A percentile compares a stretch with the other conserved stretches of the same genome.
phyloP scores from a whole-genome alignment of 305 asterid genomes.

The Fraxinus platypoda region DNA sequence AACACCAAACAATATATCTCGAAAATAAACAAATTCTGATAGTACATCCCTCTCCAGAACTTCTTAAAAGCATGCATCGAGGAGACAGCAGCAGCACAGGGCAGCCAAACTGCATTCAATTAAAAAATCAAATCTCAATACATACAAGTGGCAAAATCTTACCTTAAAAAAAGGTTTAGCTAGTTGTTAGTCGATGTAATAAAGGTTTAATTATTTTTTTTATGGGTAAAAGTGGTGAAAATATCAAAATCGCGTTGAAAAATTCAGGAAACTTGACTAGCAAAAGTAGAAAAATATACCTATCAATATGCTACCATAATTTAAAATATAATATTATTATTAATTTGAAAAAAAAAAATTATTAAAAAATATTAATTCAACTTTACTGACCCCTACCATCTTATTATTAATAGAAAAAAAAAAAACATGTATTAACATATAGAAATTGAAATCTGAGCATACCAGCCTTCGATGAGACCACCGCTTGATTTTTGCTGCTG shows the following conservation, averaged over 20 bases:
- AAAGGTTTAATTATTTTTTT: no score
- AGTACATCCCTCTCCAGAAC: not conserved
- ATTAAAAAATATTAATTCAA: no score
- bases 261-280: no score
- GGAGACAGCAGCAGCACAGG: conserved; percentile 50
- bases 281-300: no score
- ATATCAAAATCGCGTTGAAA: no score
- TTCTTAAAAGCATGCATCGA: conserved; percentile 44
- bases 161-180: not conserved
- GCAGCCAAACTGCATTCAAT: conserved; percentile 41
- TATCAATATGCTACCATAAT: not conserved
- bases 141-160: not conserved
- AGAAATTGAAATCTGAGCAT: not conserved
- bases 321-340: no score
- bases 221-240: no score
- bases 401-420: no score
- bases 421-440: not conserved
- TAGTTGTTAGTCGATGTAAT: no score
- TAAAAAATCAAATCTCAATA: not conserved
- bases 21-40: not conserved
- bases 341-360: no score
- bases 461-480: conserved; percentile 76
- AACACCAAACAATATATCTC: not conserved
- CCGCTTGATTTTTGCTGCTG: conserved; percentile 42
- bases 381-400: not conserved